These are phyloP conservation scores for Gleditsia sinensis DNA, from an alignment of 306 rosid genomes.

Conservation along the genomic window DNA sequence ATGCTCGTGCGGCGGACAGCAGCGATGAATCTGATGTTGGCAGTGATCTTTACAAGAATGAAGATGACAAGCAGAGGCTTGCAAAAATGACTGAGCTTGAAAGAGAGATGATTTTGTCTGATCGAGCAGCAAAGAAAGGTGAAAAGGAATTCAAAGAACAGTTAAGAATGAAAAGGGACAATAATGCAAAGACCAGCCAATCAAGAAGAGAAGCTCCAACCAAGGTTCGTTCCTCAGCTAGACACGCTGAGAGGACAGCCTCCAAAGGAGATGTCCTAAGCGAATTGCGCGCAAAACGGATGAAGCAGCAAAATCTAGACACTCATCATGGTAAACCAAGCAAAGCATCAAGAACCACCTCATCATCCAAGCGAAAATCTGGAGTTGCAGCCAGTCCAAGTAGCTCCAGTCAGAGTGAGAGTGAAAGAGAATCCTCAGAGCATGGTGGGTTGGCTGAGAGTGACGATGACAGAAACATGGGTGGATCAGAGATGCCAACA, in stretches of 20 bases:
- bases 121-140: slow-evolving; percentile 56
- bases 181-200: slow-evolving; percentile 22
- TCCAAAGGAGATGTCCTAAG: slow-evolving; percentile 49
- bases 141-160: slow-evolving; percentile 52
- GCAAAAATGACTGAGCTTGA: slow-evolving; percentile 64
- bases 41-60: slow-evolving; percentile 63
- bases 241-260: slow-evolving; percentile 57
- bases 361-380: slow-evolving; percentile 30
- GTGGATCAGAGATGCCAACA: slow-evolving; percentile 47
- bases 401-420: slow-evolving; percentile 53
- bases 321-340: slow-evolving; percentile 19
- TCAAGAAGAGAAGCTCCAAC: slow-evolving; percentile 32
- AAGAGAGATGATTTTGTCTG: slow-evolving; percentile 67
- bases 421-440: slow-evolving; percentile 43
- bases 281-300: slow-evolving; percentile 55
- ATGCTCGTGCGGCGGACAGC: slow-evolving; percentile 1
- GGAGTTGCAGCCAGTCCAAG: slow-evolving; percentile 29
- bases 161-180: slow-evolving; percentile 48
- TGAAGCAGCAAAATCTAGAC: slow-evolving; percentile 50
- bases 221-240: slow-evolving; percentile 56
- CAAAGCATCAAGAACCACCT: slow-evolving; percentile 29
- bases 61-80: slow-evolving; percentile 58
- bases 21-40: slow-evolving; percentile 65
- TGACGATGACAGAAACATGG: slow-evolving; percentile 44
- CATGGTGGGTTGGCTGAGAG: slow-evolving; percentile 47